These are phyloP conservation scores for Lachancea sp. DNA, from an alignment of 805 yeast species.

Conservation along the genomic window DNA sequence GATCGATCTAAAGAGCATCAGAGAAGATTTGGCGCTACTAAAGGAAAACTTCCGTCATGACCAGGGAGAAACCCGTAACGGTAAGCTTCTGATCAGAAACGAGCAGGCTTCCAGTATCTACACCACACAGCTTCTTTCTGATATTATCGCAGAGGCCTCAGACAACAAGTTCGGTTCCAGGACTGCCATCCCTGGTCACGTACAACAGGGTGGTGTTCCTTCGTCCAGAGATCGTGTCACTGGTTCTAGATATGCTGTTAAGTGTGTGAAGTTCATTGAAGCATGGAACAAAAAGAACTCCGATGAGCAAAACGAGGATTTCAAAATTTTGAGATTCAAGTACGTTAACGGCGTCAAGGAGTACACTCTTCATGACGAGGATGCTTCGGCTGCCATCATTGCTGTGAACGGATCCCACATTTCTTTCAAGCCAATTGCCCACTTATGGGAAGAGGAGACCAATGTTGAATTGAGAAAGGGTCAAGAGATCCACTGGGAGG, in stretches of 20 bases:
- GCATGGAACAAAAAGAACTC: slow-evolving; percentile 40
- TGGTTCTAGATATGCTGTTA: slow-evolving; percentile 85
- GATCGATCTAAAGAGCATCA: slow-evolving; percentile 58
- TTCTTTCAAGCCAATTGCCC: slow-evolving; percentile 48
- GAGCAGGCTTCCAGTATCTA: slow-evolving; percentile 78
- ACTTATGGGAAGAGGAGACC: slow-evolving; percentile 55
- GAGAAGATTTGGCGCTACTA: slow-evolving; percentile 67
- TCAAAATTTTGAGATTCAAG: slow-evolving; percentile 45
- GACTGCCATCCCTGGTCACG: slow-evolving; percentile 96
- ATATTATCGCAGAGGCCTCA: slow-evolving; percentile 75
- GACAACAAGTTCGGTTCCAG: slow-evolving; percentile 76
- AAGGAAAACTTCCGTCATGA: slow-evolving; percentile 65
- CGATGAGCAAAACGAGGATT: slow-evolving; percentile 33
- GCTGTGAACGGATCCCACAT: slow-evolving; percentile 66
- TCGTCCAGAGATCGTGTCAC: slow-evolving; percentile 89
- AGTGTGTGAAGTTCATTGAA: slow-evolving; percentile 85
- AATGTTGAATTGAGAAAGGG: slow-evolving; percentile 61
- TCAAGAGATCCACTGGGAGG: slow-evolving; percentile 59
- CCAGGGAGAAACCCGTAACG: slow-evolving; percentile 73
- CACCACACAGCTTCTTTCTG: slow-evolving; percentile 75
- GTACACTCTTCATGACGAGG: slow-evolving; percentile 39
- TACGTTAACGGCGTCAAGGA: slow-evolving; percentile 44
- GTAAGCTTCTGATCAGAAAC: slow-evolving; percentile 78
- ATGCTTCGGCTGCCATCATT: slow-evolving; percentile 50
- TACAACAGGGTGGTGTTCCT: slow-evolving; percentile 95